Evolutionary conservation across 805 yeast genomes (phyloP).

Genomic region (Pichia scutulata): DNA sequence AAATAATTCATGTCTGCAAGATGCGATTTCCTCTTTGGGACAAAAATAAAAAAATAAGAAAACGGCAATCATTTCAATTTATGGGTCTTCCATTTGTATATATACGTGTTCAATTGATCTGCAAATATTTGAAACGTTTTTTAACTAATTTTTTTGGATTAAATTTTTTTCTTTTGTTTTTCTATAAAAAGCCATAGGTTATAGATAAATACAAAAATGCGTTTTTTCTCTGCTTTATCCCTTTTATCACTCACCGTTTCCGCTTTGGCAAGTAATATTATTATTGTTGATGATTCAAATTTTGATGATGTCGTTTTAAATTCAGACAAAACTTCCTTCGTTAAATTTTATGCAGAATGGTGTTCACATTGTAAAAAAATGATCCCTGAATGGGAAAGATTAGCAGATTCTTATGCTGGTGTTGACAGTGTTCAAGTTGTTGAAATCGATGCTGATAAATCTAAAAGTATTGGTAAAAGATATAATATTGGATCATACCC

Average conservation of each 20-base stretch:
- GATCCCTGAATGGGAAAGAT: slow-evolving; percentile 39
- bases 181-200: no score
- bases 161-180: background rate
- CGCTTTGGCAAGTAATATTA: slow-evolving; percentile 20
- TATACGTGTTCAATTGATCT: background rate
- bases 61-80: background rate
- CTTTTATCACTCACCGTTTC: background rate
- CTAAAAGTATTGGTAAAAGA: slow-evolving; percentile 41
- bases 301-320: slow-evolving; percentile 50
- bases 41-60: background rate
- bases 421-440: slow-evolving; percentile 25
- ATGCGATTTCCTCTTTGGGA: background rate
- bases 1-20: background rate
- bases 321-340: slow-evolving; percentile 64
- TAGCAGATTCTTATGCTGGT: slow-evolving; percentile 18
- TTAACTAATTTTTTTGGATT: background rate
- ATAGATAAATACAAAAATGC: background rate
- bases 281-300: slow-evolving; percentile 39
- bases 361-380: slow-evolving; percentile 59
- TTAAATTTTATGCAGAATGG: slow-evolving; percentile 72
- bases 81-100: background rate
- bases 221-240: background rate
- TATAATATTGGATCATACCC: slow-evolving; percentile 61
- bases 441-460: slow-evolving; percentile 54
- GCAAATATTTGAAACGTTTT: background rate